phyloP scores from a whole-genome alignment of 148 eudicot species.

The Rhododendron ferrugineum region DNA sequence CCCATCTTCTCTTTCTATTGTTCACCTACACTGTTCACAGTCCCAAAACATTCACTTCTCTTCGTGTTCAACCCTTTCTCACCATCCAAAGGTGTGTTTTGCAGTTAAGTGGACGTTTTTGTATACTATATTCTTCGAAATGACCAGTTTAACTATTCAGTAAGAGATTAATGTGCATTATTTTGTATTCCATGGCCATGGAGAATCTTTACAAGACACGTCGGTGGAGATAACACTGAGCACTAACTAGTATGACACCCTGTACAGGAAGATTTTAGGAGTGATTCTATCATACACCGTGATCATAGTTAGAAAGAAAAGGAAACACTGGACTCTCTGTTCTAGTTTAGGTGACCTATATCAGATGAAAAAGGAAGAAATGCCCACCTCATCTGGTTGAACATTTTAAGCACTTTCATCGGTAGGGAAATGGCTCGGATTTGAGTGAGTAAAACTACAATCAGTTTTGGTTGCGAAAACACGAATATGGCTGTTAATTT shows the following conservation, averaged over 20 bases:
- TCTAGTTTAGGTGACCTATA: not conserved
- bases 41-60: too few species aligned
- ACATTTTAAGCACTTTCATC: not conserved
- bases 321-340: not conserved
- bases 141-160: not conserved
- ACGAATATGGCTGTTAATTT: too few species aligned
- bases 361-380: not conserved
- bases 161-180: not conserved
- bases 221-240: not conserved
- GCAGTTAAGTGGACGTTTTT: not conserved
- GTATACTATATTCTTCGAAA: not conserved
- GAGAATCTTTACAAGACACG: not conserved
- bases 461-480: too few species aligned
- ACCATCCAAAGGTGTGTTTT: not conserved
- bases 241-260: not conserved
- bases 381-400: not conserved
- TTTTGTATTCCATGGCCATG: not conserved
- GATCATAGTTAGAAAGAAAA: not conserved
- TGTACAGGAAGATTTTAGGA: not conserved
- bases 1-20: too few species aligned
- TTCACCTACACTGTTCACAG: too few species aligned
- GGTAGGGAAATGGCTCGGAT: too few species aligned
- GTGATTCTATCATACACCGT: not conserved
- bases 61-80: too few species aligned
- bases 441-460: too few species aligned